Conservation (phyloP, 1,284 basidiomycete species). For the Puccinia triticina region DNA sequence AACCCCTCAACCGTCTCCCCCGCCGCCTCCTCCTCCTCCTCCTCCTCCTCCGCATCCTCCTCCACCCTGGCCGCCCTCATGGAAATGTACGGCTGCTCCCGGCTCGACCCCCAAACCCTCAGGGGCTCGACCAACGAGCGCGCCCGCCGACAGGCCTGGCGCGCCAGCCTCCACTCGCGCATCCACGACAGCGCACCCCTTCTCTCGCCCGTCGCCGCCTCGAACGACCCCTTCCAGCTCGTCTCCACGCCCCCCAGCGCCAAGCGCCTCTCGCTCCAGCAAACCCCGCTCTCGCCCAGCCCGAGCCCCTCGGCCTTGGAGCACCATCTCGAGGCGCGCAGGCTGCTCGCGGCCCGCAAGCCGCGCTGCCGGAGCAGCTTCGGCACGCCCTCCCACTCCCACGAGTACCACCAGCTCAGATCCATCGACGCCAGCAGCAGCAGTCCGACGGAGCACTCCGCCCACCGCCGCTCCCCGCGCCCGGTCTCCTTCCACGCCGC, state of each 20-base stretch:
- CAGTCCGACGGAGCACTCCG: background rate
- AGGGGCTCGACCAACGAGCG: slow-evolving; percentile 14
- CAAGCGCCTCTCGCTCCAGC: slow-evolving; percentile 1
- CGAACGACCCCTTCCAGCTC: background rate
- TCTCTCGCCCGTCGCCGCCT: background rate
- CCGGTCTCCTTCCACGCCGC: background rate
- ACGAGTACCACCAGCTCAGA: background rate
- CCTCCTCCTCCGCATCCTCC: background rate
- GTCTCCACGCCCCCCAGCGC: slow-evolving; percentile 2
- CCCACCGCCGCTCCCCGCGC: background rate
- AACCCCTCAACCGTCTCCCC: background rate
- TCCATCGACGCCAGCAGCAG: background rate
- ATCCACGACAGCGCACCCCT: slow-evolving; percentile 10
- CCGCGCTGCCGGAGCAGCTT: background rate
- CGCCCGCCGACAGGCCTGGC: slow-evolving; percentile 22
- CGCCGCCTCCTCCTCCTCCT: background rate
- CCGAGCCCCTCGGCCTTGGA: background rate
- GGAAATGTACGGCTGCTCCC: slow-evolving; percentile 51
- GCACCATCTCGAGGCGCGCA: too few relatives aligned
- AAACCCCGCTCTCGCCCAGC: background rate
- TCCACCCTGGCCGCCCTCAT: slow-evolving; percentile 15
- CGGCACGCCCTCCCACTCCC: background rate
- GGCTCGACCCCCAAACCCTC: background rate
- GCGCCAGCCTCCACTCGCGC: slow-evolving; percentile 20
- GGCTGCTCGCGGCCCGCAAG: too few relatives aligned